Base-by-base conservation (phyloP, 2,329 filamentous ascomycete genomes). In the Talaromyces sp. region DNA sequence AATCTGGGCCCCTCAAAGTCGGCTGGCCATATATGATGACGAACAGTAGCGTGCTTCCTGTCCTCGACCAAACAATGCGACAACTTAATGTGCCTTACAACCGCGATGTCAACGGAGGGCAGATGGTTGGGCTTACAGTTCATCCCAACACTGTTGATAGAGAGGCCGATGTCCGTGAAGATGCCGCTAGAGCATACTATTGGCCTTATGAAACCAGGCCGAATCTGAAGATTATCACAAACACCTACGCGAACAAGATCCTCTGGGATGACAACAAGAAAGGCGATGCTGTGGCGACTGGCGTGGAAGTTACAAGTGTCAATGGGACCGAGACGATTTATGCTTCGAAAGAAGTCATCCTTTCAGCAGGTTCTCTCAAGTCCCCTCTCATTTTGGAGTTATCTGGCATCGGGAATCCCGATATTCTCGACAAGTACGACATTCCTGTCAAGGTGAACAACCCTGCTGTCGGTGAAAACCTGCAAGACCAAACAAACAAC, bases 381-480 rank as follows among this genome's bases (percentile, higher is more conserved):
- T 84, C 81, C 13, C 84, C 79, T 10, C 79, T 77, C 64, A 71
- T 84, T 16, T 77, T 82, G 17, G 85, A 87, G 59, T 71, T 85
- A 1, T 86, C 83, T 0, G 85, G 85, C 0, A 74, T 88, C 35
- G 85, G 85, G 59, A 70, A 68, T 44, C 64, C 67, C 10, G 54
- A 57, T 29, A 63, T 71, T 20, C 65, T 72, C 7, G 27, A 45
- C 2, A 58, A 65, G 40, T 54, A 63, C 49, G 51, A 65, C 39
- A 68, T 72, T 27, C 45, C 63, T 9, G 45, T 67, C 16, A 59
- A 59, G 27, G 62, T 72, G 39, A 56, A 69, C 45, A 58, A 68
- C 8, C 51, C 74, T 9, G 73, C 73, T 13, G 76, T 82, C 3
- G 80, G 80, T 11, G 75, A 77, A 49, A 79, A 80, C 54, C 65